phyloP scores from a whole-genome alignment of 1,284 basidiomycete species.

The Apiotrichum siamense region DNA sequence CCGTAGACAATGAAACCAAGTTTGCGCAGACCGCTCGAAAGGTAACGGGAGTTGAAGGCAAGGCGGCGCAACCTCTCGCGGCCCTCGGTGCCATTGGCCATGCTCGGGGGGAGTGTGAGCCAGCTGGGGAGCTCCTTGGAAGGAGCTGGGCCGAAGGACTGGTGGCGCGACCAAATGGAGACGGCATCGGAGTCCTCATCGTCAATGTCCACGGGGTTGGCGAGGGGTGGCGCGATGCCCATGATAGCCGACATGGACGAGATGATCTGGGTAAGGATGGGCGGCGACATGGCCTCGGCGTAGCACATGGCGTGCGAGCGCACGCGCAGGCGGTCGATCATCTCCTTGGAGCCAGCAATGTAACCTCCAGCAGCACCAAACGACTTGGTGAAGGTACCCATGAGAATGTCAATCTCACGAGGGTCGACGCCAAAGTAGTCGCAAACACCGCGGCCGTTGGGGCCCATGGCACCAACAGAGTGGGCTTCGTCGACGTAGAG shows the following conservation, averaged over 20 bases:
- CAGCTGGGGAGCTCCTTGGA: slow-evolving; percentile 59
- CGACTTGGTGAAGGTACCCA: slow-evolving; percentile 99
- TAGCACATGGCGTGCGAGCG: slow-evolving; percentile 80
- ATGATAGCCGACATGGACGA: slow-evolving; percentile 95
- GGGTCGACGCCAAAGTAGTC: slow-evolving; percentile 92
- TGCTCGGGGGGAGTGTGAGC: slow-evolving; percentile 62
- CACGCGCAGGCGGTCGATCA: slow-evolving; percentile 76
- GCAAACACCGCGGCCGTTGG: slow-evolving; percentile 85
- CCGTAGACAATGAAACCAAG: slow-evolving; percentile 97
- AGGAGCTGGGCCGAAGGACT: slow-evolving; percentile 59
- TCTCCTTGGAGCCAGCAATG: slow-evolving; percentile 71
- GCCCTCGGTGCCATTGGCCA: slow-evolving; percentile 79
- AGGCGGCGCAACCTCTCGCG: slow-evolving; percentile 72
- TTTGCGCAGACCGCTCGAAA: slow-evolving; percentile 77
- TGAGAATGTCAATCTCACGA: slow-evolving; percentile 78
- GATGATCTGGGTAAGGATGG: slow-evolving; percentile 84
- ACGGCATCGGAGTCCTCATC: slow-evolving; percentile 48
- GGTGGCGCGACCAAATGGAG: slow-evolving; percentile 26
- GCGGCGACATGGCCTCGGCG: slow-evolving; percentile 84
- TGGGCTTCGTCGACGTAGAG: slow-evolving; percentile 96
- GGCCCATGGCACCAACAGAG: slow-evolving; percentile 91
- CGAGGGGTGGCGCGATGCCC: slow-evolving; percentile 63
- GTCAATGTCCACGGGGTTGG: slow-evolving; percentile 24
- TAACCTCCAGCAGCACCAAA: slow-evolving; percentile 98
- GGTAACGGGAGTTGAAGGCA: slow-evolving; percentile 92